Percentiles rank a stretch among this genome's conserved stretches.
These are phyloP conservation scores for Fusarium sp. DNA, from an alignment of 2,329 filamentous ascomycete species.

Conservation along the genomic window DNA sequence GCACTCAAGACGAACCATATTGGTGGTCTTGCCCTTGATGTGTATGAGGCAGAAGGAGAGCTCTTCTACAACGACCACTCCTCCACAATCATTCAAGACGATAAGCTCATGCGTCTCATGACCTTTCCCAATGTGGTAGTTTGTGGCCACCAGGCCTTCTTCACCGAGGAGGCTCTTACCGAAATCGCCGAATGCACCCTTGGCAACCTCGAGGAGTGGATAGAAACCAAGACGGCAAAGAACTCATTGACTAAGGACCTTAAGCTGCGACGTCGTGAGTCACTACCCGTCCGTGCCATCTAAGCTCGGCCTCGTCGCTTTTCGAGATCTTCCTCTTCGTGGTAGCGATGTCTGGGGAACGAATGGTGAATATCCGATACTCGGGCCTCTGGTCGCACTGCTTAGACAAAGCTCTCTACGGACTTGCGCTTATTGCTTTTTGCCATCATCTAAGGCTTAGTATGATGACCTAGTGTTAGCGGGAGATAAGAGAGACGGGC, in stretches of 20 bases:
- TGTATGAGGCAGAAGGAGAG: constrained; percentile 73
- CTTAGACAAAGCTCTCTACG: background rate
- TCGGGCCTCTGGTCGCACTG: background rate
- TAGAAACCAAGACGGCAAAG: constrained; percentile 46
- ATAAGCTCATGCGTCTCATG: constrained; percentile 72
- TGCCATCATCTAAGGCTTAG: background rate
- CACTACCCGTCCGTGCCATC: constrained; percentile 49
- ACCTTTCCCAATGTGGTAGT: constrained; percentile 76
- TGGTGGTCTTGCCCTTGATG: constrained; percentile 72
- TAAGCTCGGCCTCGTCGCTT: constrained; percentile 23
- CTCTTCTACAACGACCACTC: constrained; percentile 76
- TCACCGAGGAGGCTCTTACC: constrained; percentile 71
- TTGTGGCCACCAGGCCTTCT: constrained; percentile 76
- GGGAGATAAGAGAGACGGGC: constrained; percentile 13
- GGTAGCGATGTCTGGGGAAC: background rate
- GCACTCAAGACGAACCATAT: constrained; percentile 70
- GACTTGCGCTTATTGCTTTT: constrained; percentile 2
- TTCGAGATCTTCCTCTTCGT: background rate
- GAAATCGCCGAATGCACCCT: constrained; percentile 72
- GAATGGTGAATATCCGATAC: background rate
- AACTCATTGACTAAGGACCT: constrained; percentile 50
- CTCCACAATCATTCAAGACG: constrained; percentile 72
- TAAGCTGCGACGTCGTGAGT: constrained; percentile 43
- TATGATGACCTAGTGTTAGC: background rate
- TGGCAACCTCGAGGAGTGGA: constrained; percentile 64